Evolutionary conservation across 2,329 filamentous ascomycete species (phyloP), one percentile per base, ranked within the genome.

Genomic region (Curvularia sp.): DNA sequence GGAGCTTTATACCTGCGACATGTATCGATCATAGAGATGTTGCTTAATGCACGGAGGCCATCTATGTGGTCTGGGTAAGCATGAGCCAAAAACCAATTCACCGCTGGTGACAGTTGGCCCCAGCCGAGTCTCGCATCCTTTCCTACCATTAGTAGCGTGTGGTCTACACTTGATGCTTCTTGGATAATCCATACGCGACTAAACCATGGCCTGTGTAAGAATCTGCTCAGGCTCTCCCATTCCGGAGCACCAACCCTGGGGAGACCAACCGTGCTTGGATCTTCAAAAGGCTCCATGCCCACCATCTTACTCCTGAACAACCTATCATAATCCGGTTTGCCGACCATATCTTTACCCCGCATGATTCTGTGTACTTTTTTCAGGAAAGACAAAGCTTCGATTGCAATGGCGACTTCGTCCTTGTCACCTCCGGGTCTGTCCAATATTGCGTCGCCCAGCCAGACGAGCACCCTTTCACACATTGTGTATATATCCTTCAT

Each of bases 401-500:
- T 27, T 49, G 53, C 39, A 25, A 21, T 9, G 8, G 19, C 9
- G 19, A 49, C 25, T 27, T 53, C 18, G 8, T 47, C 13, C 5
- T 41, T 39, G 12, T 28, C 38, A 21, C 34, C 46, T 43, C 41
- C 51, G 34, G 48, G 32, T 25, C 36, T 6, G 38, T 51, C 49
- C 3, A 28, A 5, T 13, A 32, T 5, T 28, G 25, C 25, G 25
- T 51, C 49, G 21, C 49, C 49, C 13, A 61, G 32, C 53, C 56
- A 64, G 4, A 60, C 51, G 10, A 55, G 30, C 9, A 64, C 59
- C 12, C 36, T 28, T 19, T 7, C n/a, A 15, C 56, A 54, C 21
- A 34, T 59, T 15, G 41, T 30, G 32, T 64, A 66, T 21, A 66
- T 64, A 23, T 59, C 19, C 50, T 48, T 45, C 63, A 66, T 66